phyloP scores from a whole-genome alignment of 1,139 yeast species.

The Meyerozyma smithsonii region DNA sequence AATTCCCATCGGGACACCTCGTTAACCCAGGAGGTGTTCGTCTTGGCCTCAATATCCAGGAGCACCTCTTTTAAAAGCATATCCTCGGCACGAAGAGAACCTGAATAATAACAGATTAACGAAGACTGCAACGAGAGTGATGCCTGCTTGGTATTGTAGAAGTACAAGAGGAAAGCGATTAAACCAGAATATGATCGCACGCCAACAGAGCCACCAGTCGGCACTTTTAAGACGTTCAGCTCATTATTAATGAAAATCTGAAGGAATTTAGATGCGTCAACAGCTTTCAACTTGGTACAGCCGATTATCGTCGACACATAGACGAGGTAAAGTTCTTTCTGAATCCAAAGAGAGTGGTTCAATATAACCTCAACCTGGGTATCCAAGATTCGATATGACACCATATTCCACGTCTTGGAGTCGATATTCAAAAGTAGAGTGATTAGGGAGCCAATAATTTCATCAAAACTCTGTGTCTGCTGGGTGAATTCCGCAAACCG shows the following conservation, averaged over 20 bases:
- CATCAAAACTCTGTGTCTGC: constrained; percentile 29
- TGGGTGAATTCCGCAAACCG: constrained; percentile 49
- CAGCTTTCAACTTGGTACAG: constrained; percentile 26
- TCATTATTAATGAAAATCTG: constrained; percentile 61
- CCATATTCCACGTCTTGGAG: constrained; percentile 34
- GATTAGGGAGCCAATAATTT: constrained; percentile 17
- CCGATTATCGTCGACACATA: constrained; percentile 38
- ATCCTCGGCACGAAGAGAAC: constrained; percentile 61
- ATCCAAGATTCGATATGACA: constrained; percentile 49
- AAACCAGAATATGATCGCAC: constrained; percentile 40
- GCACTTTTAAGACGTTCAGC: constrained; percentile 20
- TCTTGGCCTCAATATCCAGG: constrained; percentile 49
- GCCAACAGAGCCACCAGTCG: constrained; percentile 19
- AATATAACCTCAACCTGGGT: constrained; percentile 67
- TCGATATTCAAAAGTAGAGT: constrained; percentile 9
- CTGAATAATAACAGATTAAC: constrained; percentile 52
- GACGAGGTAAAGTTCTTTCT: constrained; percentile 29
- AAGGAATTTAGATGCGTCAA: constrained; percentile 52
- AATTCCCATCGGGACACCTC: constrained; percentile 65
- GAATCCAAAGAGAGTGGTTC: constrained; percentile 43
- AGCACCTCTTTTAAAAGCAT: constrained; percentile 53
- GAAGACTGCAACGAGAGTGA: constrained; percentile 42
- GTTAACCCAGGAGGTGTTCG: constrained; percentile 54
- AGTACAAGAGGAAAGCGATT: constrained; percentile 41
- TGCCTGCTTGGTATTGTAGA: constrained; percentile 46